phyloP scores from a whole-genome alignment of 441 rosid genomes.

The Mallotus japonicus region DNA sequence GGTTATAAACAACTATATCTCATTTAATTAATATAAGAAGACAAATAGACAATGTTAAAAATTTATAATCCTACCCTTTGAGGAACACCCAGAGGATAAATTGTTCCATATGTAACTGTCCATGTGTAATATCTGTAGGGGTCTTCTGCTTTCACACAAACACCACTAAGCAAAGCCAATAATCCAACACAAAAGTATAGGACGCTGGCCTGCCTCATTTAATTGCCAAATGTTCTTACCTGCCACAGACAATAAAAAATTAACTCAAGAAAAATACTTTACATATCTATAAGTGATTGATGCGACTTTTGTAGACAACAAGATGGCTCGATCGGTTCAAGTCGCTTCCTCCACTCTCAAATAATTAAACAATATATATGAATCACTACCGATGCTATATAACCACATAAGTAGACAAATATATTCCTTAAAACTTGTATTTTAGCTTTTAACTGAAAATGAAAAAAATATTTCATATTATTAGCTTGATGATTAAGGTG shows the following conservation, averaged over 20 bases:
- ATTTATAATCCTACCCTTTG: slow-evolving; percentile 42
- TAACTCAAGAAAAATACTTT: too few species aligned
- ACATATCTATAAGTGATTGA: too few species aligned
- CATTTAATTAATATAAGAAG: not conserved
- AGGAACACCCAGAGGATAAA: slow-evolving; percentile 52
- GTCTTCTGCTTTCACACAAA: slow-evolving; percentile 47
- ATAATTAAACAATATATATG: too few species aligned
- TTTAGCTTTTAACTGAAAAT: not conserved
- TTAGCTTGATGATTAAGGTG: too few species aligned
- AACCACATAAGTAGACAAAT: too few species aligned
- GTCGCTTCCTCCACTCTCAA: too few species aligned
- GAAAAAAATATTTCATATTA: too few species aligned
- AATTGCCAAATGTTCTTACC: not conserved
- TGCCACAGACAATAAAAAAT: not conserved
- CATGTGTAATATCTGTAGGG: slow-evolving; percentile 50
- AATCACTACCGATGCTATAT: too few species aligned
- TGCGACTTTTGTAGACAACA: too few species aligned
- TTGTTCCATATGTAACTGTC: slow-evolving; percentile 54
- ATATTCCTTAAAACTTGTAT: too few species aligned
- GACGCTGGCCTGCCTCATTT: slow-evolving; percentile 30
- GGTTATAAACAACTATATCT: not conserved
- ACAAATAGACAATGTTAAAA: not conserved
- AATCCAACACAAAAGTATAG: slow-evolving; percentile 27
- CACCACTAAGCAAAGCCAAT: slow-evolving; percentile 30
- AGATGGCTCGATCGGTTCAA: too few species aligned